Evolutionary conservation across 495 filamentous ascomycete genomes (phyloP), one percentile per base, ranked within the genome.

Genomic region (Trypethelium eluteriae): DNA sequence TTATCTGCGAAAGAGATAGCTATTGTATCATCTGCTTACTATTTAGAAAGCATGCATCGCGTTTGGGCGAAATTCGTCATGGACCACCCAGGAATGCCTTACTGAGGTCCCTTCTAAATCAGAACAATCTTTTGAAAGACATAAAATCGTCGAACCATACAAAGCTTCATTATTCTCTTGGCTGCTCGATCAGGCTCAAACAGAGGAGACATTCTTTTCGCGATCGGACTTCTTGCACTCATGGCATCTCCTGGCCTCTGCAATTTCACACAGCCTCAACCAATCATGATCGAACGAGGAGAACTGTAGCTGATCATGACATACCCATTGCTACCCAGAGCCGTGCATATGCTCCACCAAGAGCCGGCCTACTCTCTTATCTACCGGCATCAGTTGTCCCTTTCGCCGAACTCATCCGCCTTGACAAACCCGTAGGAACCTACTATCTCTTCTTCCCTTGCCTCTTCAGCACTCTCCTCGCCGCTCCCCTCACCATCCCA

Each of bases 371-470:
- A 25, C 78, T 97, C 64, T 91, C 93, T 2, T 78, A 76, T 61
- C 82, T 98, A 39, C 94, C 94, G 7, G 63, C 73, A 16, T 84
- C 89, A 66, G 88, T 88, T 83, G 82, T 97, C 64, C 94, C 94
- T 2, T 97, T 96, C 72, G 94, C 89, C n/a, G 94, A 98, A 72
- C 84, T 98, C 25, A 81, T 91, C 69, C 88, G 94, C 16, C 84
- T 98, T 69, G 93, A 98, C 78, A 98, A 98, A 78, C 94, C 94
- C 34, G 86, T 90, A 0, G 94, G 94, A 70, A 91, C 93, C 53
- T 93, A 94, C 78, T 98, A 98, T 76, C 88, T 98, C 38, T 97
- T 88, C 82, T 91, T 96, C 73, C 94, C 94, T 16, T 96, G 93
- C 72, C 81, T 95, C 44, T 98, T 93, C 79, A 95, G 91, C 41